These are phyloP conservation scores for Stereum hirsutum DNA, from an alignment of 1,284 basidiomycete species.

Conservation along the genomic window DNA sequence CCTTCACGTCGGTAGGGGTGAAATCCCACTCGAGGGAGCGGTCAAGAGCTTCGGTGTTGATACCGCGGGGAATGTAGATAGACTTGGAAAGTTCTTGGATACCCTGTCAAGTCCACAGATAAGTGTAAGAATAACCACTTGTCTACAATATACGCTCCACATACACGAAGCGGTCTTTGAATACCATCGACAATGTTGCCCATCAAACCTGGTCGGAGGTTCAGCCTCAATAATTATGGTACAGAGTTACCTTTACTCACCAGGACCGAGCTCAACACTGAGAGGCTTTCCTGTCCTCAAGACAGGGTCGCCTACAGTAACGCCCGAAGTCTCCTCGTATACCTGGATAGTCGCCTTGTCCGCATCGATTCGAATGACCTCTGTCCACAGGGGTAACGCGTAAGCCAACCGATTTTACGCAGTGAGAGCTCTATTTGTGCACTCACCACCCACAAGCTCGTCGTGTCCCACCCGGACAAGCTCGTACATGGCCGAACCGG, in stretches of 20 bases:
- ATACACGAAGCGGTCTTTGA: constrained; percentile 80
- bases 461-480: constrained; percentile 94
- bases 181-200: constrained; percentile 98
- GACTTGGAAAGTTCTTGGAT: constrained; percentile 96
- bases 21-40: constrained; percentile 94
- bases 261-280: constrained; percentile 95
- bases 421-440: neutral
- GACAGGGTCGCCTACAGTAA: constrained; percentile 97
- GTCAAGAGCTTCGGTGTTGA: constrained; percentile 95
- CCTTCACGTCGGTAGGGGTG: constrained; percentile 77
- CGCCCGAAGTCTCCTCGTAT: constrained; percentile 98
- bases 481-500: constrained; percentile 95
- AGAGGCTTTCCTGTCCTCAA: constrained; percentile 96
- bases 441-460: constrained; percentile 88
- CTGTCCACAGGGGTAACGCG: constrained; percentile 27
- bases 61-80: constrained; percentile 98
- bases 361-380: constrained; percentile 95
- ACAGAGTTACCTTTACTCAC: constrained; percentile 29
- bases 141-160: too few relatives aligned
- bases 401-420: neutral
- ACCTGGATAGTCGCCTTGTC: constrained; percentile 99
- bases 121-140: too few relatives aligned
- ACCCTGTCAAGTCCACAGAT: too few relatives aligned
- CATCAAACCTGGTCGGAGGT: constrained; percentile 69
- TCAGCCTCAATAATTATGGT: constrained; percentile 6